Evolutionary conservation across 2,329 filamentous ascomycete genomes (phyloP), one percentile per base, ranked within the genome.

Genomic region (Diaporthe sp.): DNA sequence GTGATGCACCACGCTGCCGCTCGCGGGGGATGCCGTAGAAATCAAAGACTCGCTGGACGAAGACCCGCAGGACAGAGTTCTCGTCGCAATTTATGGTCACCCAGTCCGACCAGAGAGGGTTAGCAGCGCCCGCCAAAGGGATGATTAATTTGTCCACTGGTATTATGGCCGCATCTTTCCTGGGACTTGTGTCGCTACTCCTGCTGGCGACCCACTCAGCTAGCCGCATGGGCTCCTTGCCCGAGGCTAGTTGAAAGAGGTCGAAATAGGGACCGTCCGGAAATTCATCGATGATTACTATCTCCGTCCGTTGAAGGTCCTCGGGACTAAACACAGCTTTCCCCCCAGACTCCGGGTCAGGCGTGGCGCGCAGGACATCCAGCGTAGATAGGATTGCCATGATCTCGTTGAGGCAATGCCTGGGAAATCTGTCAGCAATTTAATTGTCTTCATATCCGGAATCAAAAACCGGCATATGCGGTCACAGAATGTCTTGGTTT

Each of bases 31-130:
- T 75, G 28, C 78, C 69, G 75, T 82, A 85, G 75, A 80, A 79
- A 13, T 75, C 68, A 13, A 84, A 80, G 31, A 83, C 80, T 31
- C 84, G 82, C 28, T 75, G 73, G 7, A 80, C 79, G 74, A 86
- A 86, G 2, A 80, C 81, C 34, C 74, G 62, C n/a, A 85, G 78
- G 2, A 82, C 79, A 13, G 78, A 75, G 0, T 82, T 81, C 13
- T 78, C 76, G n/a, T 73, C 74, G 77, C 85, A 87, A 42, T 79
- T 74, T 28, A 79, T 79, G 8, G 79, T 71, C 7, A 80, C 78
- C 82, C 82, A 85, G 75, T 86, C 84, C n/a, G 82, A 83, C 86
- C 86, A 87, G 25, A 85, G 76, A 0, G 86, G 84, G 76, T 85
- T 87, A 78, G 81, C 83, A 28, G 80, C 83, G 58, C 85, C 85